Percentiles rank a stretch among this genome's conserved stretches.
Conservation (phyloP, 2,329 filamentous ascomycete species). For the Neoscytalidium dimidiatum region DNA sequence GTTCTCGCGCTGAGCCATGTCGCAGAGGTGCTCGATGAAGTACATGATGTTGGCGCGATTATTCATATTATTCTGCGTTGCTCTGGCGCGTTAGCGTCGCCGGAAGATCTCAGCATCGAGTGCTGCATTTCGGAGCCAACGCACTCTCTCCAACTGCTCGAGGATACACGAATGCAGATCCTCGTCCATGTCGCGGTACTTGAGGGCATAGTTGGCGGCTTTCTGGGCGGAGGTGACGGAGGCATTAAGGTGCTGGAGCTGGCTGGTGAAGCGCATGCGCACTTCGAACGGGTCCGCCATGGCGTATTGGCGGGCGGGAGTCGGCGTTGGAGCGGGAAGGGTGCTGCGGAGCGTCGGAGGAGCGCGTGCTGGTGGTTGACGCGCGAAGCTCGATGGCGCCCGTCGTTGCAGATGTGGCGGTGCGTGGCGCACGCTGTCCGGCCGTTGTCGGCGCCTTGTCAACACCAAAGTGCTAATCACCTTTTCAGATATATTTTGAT, state of each 20-base stretch:
- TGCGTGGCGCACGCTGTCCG: not conserved
- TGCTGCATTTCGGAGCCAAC: not conserved
- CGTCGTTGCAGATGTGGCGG: not conserved
- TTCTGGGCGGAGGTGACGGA: slow-evolving; percentile 87
- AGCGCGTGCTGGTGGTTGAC: not conserved
- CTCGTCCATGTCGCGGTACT: slow-evolving; percentile 92
- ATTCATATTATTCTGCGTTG: slow-evolving; percentile 93
- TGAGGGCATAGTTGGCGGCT: slow-evolving; percentile 91
- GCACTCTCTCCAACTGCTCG: slow-evolving; percentile 84
- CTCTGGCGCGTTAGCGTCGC: too few species aligned
- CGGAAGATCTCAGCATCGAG: too few species aligned
- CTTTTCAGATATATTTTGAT: not conserved
- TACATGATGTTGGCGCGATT: slow-evolving; percentile 98
- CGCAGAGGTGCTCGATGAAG: slow-evolving; percentile 94
- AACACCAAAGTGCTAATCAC: not conserved
- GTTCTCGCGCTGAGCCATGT: slow-evolving; percentile 75
- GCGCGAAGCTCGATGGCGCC: not conserved
- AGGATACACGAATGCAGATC: slow-evolving; percentile 96
- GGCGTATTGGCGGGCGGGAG: not conserved
- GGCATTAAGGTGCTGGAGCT: slow-evolving; percentile 88
- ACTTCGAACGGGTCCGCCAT: slow-evolving; percentile 95
- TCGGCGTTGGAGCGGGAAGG: not conserved
- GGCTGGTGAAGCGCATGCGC: slow-evolving; percentile 91
- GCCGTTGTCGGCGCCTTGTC: not conserved
- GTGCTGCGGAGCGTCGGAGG: not conserved